A percentile compares a stretch with the other conserved stretches of the same genome.
Evolutionary conservation across 768 basidiomycete species (phyloP).

Genomic region (Austroboletus eburneus): DNA sequence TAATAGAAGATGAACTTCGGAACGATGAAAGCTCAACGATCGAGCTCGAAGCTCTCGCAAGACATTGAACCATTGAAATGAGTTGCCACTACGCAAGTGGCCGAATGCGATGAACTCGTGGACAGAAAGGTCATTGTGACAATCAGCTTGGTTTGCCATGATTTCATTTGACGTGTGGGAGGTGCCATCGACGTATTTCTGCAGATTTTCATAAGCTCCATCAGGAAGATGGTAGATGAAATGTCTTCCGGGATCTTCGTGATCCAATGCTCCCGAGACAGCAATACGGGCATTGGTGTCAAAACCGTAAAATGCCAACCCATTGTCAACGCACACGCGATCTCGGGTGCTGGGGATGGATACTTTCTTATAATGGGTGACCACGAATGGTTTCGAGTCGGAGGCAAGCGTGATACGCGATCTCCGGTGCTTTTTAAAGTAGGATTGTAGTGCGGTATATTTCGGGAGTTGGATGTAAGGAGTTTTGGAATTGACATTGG

Average conservation of each 20-base stretch:
- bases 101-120: not conserved
- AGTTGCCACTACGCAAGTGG: not conserved
- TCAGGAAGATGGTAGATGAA: conserved; percentile 30
- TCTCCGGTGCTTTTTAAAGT: conserved; percentile 1
- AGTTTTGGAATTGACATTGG: not conserved
- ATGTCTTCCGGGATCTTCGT: conserved; percentile 9
- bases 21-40: not conserved
- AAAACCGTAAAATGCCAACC: conserved; percentile 19
- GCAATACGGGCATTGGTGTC: conserved; percentile 16
- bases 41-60: not conserved
- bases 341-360: conserved; percentile 2
- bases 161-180: not conserved
- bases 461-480: not conserved
- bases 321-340: conserved; percentile 12
- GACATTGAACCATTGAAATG: not conserved
- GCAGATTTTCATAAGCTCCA: not conserved
- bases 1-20: not conserved
- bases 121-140: not conserved
- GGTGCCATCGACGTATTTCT: not conserved
- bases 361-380: conserved; percentile 3
- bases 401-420: conserved; percentile 15
- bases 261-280: conserved; percentile 14
- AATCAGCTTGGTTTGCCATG: not conserved
- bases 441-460: conserved; percentile 6
- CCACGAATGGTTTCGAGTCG: conserved; percentile 9